phyloP scores from a whole-genome alignment of 78 protist genomes.

The Cavenderia fasciculata region DNA sequence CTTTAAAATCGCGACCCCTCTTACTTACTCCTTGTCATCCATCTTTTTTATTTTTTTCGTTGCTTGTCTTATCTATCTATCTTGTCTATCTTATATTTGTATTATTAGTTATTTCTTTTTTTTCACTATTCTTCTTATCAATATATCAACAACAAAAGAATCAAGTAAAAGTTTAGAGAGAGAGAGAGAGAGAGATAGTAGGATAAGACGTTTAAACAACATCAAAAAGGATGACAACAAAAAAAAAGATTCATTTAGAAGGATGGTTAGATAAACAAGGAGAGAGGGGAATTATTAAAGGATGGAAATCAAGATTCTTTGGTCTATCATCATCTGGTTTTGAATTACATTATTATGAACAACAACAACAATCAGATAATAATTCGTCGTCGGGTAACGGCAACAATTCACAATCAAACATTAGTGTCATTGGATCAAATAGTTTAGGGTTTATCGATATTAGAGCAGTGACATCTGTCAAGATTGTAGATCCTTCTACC shows the following conservation, averaged over 20 bases:
- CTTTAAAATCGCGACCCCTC: no score
- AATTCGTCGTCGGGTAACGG: background rate
- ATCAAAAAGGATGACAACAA: no score
- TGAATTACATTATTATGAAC: conserved; percentile 63
- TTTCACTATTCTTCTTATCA: no score
- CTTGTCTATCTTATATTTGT: no score
- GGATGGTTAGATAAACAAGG: conserved; percentile 62
- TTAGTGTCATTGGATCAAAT: background rate
- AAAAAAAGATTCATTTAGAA: conserved; percentile 17
- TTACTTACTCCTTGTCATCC: no score
- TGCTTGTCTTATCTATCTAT: no score
- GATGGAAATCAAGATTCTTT: conserved; percentile 46
- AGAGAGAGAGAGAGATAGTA: no score
- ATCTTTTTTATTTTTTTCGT: no score
- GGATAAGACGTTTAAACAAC: no score
- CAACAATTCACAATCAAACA: background rate
- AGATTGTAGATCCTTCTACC: conserved; percentile 7
- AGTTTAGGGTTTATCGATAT: conserved; percentile 42
- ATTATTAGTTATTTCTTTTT: no score
- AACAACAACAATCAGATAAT: background rate
- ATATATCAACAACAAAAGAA: no score
- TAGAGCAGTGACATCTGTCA: conserved; percentile 1
- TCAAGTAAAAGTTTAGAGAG: no score
- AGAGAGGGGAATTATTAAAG: conserved; percentile 50
- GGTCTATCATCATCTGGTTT: conserved; percentile 24